A percentile compares a stretch with the other conserved stretches of the same genome.
Conservation (phyloP, 192 early-diverging fungal species). For the Piromyces finnis region DNA sequence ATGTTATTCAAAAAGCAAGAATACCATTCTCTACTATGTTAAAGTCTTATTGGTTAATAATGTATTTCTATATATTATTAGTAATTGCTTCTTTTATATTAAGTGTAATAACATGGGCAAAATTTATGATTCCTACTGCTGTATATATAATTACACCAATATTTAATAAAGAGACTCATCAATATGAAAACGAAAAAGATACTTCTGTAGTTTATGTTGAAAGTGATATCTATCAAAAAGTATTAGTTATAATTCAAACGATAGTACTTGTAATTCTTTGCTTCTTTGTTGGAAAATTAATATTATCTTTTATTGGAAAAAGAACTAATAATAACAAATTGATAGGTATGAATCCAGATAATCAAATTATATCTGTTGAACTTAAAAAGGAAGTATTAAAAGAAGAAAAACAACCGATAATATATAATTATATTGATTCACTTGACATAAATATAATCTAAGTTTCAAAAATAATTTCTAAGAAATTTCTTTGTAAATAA, state of each 20-base stretch:
- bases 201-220: neutral
- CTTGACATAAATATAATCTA: too few species aligned
- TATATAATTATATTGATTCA: too few species aligned
- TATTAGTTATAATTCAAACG: neutral
- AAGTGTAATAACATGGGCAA: neutral
- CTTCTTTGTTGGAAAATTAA: too few species aligned
- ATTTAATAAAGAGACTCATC: neutral
- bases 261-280: neutral
- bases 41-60: neutral
- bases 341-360: too few species aligned
- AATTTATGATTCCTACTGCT: neutral
- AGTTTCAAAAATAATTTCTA: too few species aligned
- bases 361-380: too few species aligned
- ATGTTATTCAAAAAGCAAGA: neutral
- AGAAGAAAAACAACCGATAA: too few species aligned
- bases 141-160: neutral
- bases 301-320: too few species aligned
- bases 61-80: neutral
- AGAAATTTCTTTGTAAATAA: too few species aligned
- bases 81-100: neutral
- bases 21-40: neutral
- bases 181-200: neutral
- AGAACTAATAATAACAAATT: too few species aligned
- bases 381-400: too few species aligned
- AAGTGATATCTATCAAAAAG: neutral